Evolutionary conservation across 1,284 basidiomycete species (phyloP), one percentile per base, ranked within the genome.

Genomic region (Golubevia pallescens): DNA sequence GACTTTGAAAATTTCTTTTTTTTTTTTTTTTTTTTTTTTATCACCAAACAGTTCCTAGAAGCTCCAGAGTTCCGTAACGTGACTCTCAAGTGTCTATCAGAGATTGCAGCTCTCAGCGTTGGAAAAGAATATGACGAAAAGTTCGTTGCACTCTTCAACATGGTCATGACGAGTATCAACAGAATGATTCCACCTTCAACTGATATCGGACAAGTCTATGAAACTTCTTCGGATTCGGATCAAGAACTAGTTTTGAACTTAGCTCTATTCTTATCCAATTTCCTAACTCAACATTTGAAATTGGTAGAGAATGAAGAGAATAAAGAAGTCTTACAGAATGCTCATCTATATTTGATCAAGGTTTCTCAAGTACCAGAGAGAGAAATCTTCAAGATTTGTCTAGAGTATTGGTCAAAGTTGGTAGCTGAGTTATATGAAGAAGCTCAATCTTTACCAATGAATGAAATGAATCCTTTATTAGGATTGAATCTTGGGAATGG

Each of bases 391-490:
- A 99, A 99, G 88, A 97, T 99, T 80, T 98, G 95, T 80, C 88
- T 99, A 78, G 97, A 99, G 86, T 99, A 99, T 87, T 99, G 97
- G 97, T 88, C 93, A 63, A 97, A 97, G 87, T 91, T 99, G n/a
- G 97, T 99, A 7, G 90, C 93, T 6, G 95, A 97, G 86, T 89
- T 99, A n/a, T 99, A 99, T 86, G 95, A 98, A 75, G 97, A 99
- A 88, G 93, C 96, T 63, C 94, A 97, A 86, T 91, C 90, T 70
- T 86, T 95, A 52, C 96, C 97, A 0, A 93, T 95, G 62, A 93
- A 93, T 42, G 95, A 97, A 71, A 95, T 94, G 77, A 95, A 95
- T 61, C 88, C 97, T 52, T 88, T 99, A 66, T 95, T 97, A 91
- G 93, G 93, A 54, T 88, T 99, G 71, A 97, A 93, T n/a, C n/a